These are phyloP conservation scores for Solanum neorickii DNA, from an alignment of 257 asterid species.

Conservation along the genomic window DNA sequence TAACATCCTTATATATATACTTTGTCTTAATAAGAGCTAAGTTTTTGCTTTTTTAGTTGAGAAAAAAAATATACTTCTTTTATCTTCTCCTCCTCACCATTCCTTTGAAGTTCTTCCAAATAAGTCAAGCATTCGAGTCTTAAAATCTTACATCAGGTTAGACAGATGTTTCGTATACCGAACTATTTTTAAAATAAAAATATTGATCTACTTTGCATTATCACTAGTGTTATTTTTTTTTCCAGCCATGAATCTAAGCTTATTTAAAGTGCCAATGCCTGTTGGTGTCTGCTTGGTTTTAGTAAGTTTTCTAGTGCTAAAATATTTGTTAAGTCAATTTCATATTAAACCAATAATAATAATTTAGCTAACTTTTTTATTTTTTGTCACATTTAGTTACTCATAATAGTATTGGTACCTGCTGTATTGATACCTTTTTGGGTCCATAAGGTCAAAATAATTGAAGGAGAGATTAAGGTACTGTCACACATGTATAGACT, in stretches of 20 bases:
- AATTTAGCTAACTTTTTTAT: neutral
- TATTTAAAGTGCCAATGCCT: slow-evolving; percentile 29
- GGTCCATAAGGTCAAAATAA: slow-evolving; percentile 19
- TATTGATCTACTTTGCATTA: neutral
- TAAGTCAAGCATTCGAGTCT: neutral
- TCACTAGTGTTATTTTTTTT: neutral
- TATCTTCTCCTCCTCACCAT: neutral
- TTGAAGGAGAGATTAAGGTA: slow-evolving; percentile 22
- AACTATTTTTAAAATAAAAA: neutral
- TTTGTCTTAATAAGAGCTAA: neutral
- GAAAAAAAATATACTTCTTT: neutral
- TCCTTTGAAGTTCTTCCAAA: neutral
- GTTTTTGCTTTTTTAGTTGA: neutral
- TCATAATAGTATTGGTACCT: slow-evolving; percentile 25
- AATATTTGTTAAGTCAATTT: neutral
- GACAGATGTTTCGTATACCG: neutral
- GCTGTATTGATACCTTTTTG: slow-evolving; percentile 32
- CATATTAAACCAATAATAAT: neutral
- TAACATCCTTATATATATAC: neutral
- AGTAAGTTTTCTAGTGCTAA: slow-evolving; percentile 13
- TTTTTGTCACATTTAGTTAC: slow-evolving; percentile 14
- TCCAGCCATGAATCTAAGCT: slow-evolving; percentile 19
- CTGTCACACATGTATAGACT: neutral
- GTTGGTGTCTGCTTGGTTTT: slow-evolving; percentile 19
- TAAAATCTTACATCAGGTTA: neutral